A percentile compares a stretch with the other conserved stretches of the same genome.
phyloP scores from a whole-genome alignment of 2,329 filamentous ascomycete species.

The Talaromyces islandicus region DNA sequence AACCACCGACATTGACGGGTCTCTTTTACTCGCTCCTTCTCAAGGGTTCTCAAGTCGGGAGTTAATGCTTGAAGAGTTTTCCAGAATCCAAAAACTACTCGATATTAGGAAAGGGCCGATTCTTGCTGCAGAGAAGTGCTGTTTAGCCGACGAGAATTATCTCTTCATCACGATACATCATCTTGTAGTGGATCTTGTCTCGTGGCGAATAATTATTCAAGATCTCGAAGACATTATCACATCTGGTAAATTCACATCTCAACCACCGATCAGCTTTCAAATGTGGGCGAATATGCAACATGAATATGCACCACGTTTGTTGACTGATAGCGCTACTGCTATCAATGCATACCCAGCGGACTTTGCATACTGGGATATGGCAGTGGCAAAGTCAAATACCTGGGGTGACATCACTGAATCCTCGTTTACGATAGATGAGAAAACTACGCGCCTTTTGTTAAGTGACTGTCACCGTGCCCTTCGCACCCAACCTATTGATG shows the following conservation, averaged over 20 bases:
- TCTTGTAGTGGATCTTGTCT: constrained; percentile 5
- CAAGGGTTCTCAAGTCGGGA: not conserved
- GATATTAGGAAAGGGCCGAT: not conserved
- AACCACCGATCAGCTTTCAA: not conserved
- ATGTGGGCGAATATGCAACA: not conserved
- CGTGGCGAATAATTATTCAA: constrained; percentile 7
- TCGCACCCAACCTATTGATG: constrained; percentile 9
- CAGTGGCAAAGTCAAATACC: not conserved
- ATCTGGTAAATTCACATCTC: not conserved
- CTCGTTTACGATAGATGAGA: not conserved
- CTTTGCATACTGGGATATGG: not conserved
- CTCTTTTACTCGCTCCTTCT: not conserved
- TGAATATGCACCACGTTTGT: not conserved
- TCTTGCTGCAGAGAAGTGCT: not conserved
- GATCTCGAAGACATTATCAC: constrained; percentile 4
- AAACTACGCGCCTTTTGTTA: not conserved
- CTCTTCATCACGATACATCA: constrained; percentile 3
- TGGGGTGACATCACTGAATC: not conserved
- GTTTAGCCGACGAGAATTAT: not conserved
- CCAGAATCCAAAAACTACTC: not conserved
- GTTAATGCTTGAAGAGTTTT: not conserved
- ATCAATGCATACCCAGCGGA: not conserved
- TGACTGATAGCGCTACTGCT: not conserved
- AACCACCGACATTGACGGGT: not conserved
- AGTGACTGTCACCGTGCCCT: constrained; percentile 8